Base-by-base conservation (phyloP, 148 eudicot species). In the Cornus suecica region DNA sequence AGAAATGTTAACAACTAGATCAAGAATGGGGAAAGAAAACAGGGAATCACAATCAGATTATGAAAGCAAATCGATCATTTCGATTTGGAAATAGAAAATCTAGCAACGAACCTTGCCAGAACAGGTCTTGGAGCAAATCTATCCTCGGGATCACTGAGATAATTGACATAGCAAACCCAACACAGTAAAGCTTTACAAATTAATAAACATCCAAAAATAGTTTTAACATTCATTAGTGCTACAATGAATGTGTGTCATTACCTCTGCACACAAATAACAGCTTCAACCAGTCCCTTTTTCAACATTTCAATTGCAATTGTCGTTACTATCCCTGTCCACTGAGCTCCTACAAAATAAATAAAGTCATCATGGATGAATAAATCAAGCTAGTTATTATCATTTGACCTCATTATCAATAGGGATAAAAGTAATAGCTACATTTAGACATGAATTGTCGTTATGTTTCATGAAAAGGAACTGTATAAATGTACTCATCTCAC, bases 191-290 rank as follows among this genome's bases (percentile, higher is more conserved):
- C 9, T 41, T 70, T 30, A 68, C 15, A 79, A 3, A 32, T 32
- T 32, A 71, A 65, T 42, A 69, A 52, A 42, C 10, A 73, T 52
- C 56, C 7, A 28, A 70, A 62, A 66, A 20, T 23, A 13, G 52
- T 66, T 72, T 52, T 58, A 48, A 69, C 31, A 26, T 70, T 16
- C 7, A 27, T 37, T 37, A 37, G 6, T 37, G 42, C 42, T 37
- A 37, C 42, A 37, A 10, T 37, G 9, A 37, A 37, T 37, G 42
- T 37, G 42, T 37, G 13, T 30, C 61, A 76, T 65, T 84, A 94
- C 99, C 99, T 95, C 79, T 95, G 99, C n/a, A 95, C 99, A 76
- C 99, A 95, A 71, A 95, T 77, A 78, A 95, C 99, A 76, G 97
- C 99, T 78, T 95, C 99, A 13, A 95, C 99, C 84, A 84, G 82